Evolutionary conservation across 805 yeast genomes (phyloP), one percentile per base, ranked within the genome.

Genomic region (Kockiozyma suomiensis): DNA sequence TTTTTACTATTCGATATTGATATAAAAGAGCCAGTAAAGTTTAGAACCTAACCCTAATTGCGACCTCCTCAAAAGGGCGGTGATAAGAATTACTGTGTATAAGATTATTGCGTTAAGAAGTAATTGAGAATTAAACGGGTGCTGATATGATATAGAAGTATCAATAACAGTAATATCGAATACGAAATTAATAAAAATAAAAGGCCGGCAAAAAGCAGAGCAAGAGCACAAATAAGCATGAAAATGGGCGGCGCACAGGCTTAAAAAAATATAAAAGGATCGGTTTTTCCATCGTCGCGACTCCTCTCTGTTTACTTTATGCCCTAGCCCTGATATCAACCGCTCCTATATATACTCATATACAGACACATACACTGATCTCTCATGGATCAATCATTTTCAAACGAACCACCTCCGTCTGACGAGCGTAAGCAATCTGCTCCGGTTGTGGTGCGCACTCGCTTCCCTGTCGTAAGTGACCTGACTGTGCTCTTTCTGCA

Each of bases 391-490:
- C 51, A 48, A 17, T 4, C 42, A n/a, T 38, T 38, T 13, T 3
- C 19, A 15, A 28, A 19, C 48, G 35, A 41, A 35, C 47, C 54
- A 8, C 23, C 54, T 4, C 19, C 41, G 33, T 30, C 33, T 5
- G 43, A 49, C 30, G 47, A 40, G 13, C 35, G 38, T 7, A 50
- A 50, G 12, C 23, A 8, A 25, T 26, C 50, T 50, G 50, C 42
- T 21, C 42, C 58, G 32, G 60, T 63, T 3, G 56, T 58, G 21
- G 71, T 77, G 47, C 75, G 75, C 63, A 76, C 79, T 47, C 75
- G 77, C 45, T 76, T 76, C 68, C 79, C 79, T 5, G 78, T 76
- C 50, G 74, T 71, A 67, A 30, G 74, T 66, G 46, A 13, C 6
- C 26, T 17, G 35, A n/a, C 12, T n/a, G 21, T 17, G 42, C 28